Conservation (phyloP, 495 filamentous ascomycete species). For the Aspergillus affinis region DNA sequence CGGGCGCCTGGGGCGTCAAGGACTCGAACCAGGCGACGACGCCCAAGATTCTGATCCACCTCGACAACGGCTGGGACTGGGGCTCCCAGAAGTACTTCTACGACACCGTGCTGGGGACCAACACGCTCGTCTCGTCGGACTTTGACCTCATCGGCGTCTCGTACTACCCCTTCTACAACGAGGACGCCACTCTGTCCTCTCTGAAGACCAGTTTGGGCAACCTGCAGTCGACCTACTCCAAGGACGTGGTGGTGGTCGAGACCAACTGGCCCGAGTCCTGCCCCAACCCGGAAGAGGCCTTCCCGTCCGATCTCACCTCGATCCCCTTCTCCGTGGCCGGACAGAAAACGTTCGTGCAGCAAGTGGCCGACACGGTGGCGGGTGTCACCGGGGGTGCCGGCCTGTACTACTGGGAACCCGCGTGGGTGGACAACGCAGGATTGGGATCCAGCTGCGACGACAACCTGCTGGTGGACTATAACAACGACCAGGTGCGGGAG, state of each 20-base stretch:
- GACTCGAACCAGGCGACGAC: slow-evolving; percentile 54
- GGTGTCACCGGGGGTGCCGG: slow-evolving; percentile 49
- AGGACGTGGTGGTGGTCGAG: slow-evolving; percentile 63
- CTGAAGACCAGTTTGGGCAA: slow-evolving; percentile 57
- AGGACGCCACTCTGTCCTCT: slow-evolving; percentile 51
- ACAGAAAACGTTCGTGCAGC: slow-evolving; percentile 56
- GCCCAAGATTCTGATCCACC: slow-evolving; percentile 66
- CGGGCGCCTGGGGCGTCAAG: slow-evolving; percentile 61
- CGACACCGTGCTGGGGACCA: slow-evolving; percentile 52
- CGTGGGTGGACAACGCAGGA: slow-evolving; percentile 62
- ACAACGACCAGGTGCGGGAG: slow-evolving; percentile 27
- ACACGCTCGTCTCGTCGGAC: slow-evolving; percentile 51
- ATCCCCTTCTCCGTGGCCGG: slow-evolving; percentile 62
- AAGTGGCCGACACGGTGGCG: slow-evolving; percentile 53
- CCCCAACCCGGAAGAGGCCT: slow-evolving; percentile 51
- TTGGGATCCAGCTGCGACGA: slow-evolving; percentile 56
- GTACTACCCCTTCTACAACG: slow-evolving; percentile 68
- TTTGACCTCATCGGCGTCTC: slow-evolving; percentile 71
- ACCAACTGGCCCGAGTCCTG: slow-evolving; percentile 67
- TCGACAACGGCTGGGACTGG: slow-evolving; percentile 72
- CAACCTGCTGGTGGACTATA: slow-evolving; percentile 44
- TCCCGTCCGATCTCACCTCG: slow-evolving; percentile 54
- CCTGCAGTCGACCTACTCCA: slow-evolving; percentile 57
- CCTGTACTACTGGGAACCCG: slow-evolving; percentile 72
- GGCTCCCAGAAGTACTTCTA: slow-evolving; percentile 63